A percentile compares a stretch with the other conserved stretches of the same genome.
phyloP scores from a whole-genome alignment of 257 asterid genomes.

The Primulina huaijiensis region DNA sequence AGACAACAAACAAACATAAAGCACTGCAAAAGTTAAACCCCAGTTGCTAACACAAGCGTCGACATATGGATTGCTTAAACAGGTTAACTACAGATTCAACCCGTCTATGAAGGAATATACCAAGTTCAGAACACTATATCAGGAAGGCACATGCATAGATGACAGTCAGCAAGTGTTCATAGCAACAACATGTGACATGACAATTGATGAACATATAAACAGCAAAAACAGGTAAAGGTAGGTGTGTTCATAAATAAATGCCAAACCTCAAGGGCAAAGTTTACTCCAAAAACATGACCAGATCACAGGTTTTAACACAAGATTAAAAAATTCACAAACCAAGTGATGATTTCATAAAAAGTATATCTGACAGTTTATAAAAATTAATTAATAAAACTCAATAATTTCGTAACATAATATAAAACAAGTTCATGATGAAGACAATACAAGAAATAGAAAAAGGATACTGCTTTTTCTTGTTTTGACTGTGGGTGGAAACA shows the following conservation, averaged over 20 bases:
- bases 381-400: background rate
- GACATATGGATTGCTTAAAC: background rate
- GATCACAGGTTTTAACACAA: background rate
- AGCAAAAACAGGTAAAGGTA: background rate
- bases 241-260: conserved; percentile 1
- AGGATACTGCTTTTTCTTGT: background rate
- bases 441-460: background rate
- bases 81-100: background rate
- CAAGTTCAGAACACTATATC: background rate
- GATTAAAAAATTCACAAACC: background rate
- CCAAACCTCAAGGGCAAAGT: conserved; percentile 8
- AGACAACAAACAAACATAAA: too few relatives aligned
- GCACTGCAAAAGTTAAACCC: background rate
- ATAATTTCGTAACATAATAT: background rate
- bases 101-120: background rate
- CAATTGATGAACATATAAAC: background rate
- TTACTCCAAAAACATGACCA: background rate
- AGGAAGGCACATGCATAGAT: conserved; percentile 1
- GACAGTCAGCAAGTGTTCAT: background rate
- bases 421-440: background rate
- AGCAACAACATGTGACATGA: background rate
- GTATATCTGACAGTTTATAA: background rate
- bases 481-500: conserved; percentile 8
- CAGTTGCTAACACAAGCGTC: background rate
- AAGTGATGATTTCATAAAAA: background rate